Percentiles rank a stretch among this genome's conserved stretches.
Evolutionary conservation across 2,329 filamentous ascomycete species (phyloP).

Genomic region (Talaromyces sp.): DNA sequence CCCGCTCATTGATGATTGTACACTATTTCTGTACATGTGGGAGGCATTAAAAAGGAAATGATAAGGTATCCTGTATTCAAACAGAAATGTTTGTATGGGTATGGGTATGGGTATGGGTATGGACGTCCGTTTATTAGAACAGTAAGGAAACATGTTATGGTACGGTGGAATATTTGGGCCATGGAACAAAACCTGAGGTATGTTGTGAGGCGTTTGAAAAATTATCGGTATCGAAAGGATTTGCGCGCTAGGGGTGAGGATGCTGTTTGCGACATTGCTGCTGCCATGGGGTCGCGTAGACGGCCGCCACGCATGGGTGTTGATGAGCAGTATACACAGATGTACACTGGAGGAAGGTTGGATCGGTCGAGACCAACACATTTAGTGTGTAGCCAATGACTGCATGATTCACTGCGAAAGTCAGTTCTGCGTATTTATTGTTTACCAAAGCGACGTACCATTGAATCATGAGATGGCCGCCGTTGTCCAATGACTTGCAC

Average conservation of each 20-base stretch:
- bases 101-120: not conserved
- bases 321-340: constrained; percentile 51
- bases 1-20: constrained; percentile 4
- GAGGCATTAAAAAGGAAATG: not conserved
- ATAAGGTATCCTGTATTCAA: constrained; percentile 17
- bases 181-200: not conserved
- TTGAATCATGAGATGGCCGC: constrained; percentile 58
- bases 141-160: not conserved
- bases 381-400: constrained; percentile 59
- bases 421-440: not conserved
- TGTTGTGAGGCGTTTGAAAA: too few species aligned
- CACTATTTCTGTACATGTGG: constrained; percentile 6
- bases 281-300: constrained; percentile 31
- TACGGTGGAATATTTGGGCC: not conserved
- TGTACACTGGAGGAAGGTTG: constrained; percentile 47
- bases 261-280: constrained; percentile 30
- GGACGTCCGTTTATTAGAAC: not conserved
- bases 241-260: constrained; percentile 44
- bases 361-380: constrained; percentile 55
- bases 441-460: constrained; percentile 41
- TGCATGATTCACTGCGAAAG: constrained; percentile 54
- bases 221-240: constrained; percentile 34
- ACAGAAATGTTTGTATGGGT: constrained; percentile 9
- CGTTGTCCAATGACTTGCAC: constrained; percentile 54
- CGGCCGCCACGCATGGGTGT: constrained; percentile 41